These are phyloP conservation scores for Yarrowia keelungensis DNA, from an alignment of 805 yeast species.

Conservation along the genomic window DNA sequence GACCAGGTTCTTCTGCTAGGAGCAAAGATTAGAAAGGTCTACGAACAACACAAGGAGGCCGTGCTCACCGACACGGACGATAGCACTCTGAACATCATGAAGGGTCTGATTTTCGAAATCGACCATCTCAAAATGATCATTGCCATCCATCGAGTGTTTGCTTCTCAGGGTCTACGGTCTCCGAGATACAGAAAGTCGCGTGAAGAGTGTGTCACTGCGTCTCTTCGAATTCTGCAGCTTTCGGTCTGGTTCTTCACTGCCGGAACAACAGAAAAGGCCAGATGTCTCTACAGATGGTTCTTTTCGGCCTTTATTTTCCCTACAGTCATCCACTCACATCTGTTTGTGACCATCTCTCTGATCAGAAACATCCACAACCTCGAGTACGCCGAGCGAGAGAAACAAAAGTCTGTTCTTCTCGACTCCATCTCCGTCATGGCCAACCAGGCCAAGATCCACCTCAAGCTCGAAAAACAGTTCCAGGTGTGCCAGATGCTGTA, in stretches of 20 bases:
- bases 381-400: constrained; percentile 21
- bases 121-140: constrained; percentile 46
- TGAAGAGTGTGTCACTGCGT: constrained; percentile 38
- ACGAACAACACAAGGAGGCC: constrained; percentile 43
- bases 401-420: constrained; percentile 14
- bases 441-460: constrained; percentile 29
- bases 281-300: constrained; percentile 38
- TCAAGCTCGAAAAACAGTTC: constrained; percentile 28
- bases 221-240: constrained; percentile 30
- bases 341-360: constrained; percentile 35
- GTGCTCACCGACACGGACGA: constrained; percentile 42
- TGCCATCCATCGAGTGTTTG: constrained; percentile 46
- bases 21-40: constrained; percentile 44
- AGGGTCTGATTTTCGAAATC: constrained; percentile 47
- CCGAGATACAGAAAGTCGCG: constrained; percentile 38
- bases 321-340: constrained; percentile 39
- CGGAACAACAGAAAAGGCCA: constrained; percentile 6
- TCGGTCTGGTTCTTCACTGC: constrained; percentile 38
- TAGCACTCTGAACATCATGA: constrained; percentile 45
- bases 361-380: constrained; percentile 31
- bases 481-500: constrained; percentile 34
- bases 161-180: constrained; percentile 37
- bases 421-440: constrained; percentile 26
- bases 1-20: constrained; percentile 45
- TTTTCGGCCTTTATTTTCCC: constrained; percentile 31